Evolutionary conservation across 257 asterid genomes (phyloP).

Genomic region (Primulina tabacum): DNA sequence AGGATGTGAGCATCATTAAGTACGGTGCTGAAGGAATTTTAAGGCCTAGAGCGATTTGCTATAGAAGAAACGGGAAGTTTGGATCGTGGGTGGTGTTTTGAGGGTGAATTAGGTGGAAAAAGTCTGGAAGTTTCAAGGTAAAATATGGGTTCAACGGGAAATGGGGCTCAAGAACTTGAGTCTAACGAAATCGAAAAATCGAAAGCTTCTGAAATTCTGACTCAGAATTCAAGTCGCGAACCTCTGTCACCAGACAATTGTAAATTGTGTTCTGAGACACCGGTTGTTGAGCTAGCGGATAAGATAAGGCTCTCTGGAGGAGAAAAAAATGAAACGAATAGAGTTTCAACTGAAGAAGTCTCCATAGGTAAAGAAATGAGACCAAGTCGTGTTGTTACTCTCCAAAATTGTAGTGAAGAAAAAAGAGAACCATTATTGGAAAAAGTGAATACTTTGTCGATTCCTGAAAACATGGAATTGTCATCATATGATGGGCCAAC

Average conservation of each 20-base stretch:
- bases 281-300: constrained; percentile 29
- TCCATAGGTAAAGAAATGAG: constrained; percentile 20
- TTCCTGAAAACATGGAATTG: constrained; percentile 28
- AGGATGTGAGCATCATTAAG: constrained; percentile 26
- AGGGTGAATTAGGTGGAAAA: constrained; percentile 21
- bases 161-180: constrained; percentile 25
- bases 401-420: constrained; percentile 19
- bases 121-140: constrained; percentile 17
- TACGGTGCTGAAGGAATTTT: constrained; percentile 15
- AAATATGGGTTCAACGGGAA: constrained; percentile 29
- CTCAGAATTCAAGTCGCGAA: constrained; percentile 25
- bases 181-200: constrained; percentile 29
- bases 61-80: constrained; percentile 16
- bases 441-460: constrained; percentile 30
- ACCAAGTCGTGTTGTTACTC: constrained; percentile 20
- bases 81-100: constrained; percentile 15
- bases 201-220: constrained; percentile 19
- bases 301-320: constrained; percentile 35
- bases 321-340: constrained; percentile 27
- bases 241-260: constrained; percentile 19
- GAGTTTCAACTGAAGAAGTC: constrained; percentile 25
- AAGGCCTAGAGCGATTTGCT: constrained; percentile 25
- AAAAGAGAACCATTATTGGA: constrained; percentile 30
- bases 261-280: constrained; percentile 18
- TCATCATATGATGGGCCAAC: constrained; percentile 29